These are phyloP conservation scores for Globisporangium echinulatum DNA, from an alignment of 352 stramenopile genomes.

Conservation along the genomic window DNA sequence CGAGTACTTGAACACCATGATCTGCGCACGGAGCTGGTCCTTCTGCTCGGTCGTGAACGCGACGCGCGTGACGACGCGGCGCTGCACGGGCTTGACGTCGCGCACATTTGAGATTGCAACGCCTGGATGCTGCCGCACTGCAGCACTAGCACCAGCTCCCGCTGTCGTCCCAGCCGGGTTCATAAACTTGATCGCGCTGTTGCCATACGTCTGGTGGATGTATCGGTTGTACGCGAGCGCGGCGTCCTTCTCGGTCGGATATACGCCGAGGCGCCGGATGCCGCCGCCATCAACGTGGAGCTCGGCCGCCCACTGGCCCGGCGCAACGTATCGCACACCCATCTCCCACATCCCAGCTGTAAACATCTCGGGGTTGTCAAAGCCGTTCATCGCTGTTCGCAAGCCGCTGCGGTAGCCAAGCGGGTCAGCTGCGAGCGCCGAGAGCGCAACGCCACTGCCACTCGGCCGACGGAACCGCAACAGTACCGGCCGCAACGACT, in stretches of 20 bases:
- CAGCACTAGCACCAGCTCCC: conserved; percentile 6
- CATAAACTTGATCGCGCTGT: conserved; percentile 77
- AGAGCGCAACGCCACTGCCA: conserved; percentile 32
- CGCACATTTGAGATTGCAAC: conserved; percentile 46
- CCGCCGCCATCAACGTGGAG: conserved; percentile 77
- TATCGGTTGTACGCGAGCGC: conserved; percentile 84
- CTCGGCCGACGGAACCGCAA: conserved; percentile 70
- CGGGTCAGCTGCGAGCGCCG: conserved; percentile 28
- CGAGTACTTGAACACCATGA: conserved; percentile 90
- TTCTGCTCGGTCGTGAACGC: conserved; percentile 81
- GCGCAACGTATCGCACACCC: conserved; percentile 71
- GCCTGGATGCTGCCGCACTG: conserved; percentile 4
- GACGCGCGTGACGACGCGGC: conserved; percentile 38
- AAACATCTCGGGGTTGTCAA: conserved; percentile 76
- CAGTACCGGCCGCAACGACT: conserved; percentile 70
- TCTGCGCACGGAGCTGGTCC: conserved; percentile 83
- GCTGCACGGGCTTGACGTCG: conserved; percentile 53
- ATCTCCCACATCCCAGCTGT: conserved; percentile 80
- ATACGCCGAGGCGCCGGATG: conserved; percentile 71
- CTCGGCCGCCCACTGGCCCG: conserved; percentile 74
- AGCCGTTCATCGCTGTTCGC: conserved; percentile 46
- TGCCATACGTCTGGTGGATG: conserved; percentile 81
- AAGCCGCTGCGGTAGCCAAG: conserved; percentile 56
- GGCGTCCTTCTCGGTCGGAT: conserved; percentile 65
- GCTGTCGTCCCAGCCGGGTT: conserved; percentile 52